Conservation (phyloP, 768 basidiomycete genomes). For the Pulveroboletus sp. region DNA sequence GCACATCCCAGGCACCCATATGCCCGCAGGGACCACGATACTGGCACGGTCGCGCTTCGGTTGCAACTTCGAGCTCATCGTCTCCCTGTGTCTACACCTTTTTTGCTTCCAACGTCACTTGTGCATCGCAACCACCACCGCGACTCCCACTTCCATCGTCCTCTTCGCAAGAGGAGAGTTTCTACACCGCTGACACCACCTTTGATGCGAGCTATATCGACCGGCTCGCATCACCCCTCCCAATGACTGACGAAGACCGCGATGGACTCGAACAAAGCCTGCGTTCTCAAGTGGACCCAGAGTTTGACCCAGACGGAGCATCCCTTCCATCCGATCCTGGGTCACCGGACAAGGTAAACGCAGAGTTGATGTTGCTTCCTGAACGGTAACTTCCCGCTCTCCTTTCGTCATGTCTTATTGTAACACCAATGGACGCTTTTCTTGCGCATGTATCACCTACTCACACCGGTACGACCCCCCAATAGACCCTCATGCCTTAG, state of each 20-base stretch:
- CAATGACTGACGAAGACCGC: conserved; percentile 34
- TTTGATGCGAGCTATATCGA: conserved; percentile 40
- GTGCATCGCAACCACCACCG: conserved; percentile 21
- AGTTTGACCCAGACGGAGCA: conserved; percentile 45
- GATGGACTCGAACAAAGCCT: conserved; percentile 6
- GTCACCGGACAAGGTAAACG: conserved; percentile 40
- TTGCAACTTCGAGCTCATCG: conserved; percentile 14
- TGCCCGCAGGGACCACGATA: conserved; percentile 42
- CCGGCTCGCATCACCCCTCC: conserved; percentile 35
- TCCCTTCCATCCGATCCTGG: conserved; percentile 35
- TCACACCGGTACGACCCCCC: conserved; percentile 10
- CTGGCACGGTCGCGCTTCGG: conserved; percentile 33
- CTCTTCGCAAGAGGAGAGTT: conserved; percentile 17
- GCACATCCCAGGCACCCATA: conserved; percentile 18
- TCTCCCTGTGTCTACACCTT: conserved; percentile 41
- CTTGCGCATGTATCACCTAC: conserved; percentile 17
- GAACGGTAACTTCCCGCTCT: conserved; percentile 36
- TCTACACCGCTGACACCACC: conserved; percentile 21
- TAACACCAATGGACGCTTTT: conserved; percentile 20
- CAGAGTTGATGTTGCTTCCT: conserved; percentile 40
- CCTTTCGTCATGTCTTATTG: conserved; percentile 10
- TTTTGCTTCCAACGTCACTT: conserved; percentile 43
- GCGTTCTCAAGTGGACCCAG: conserved; percentile 16
- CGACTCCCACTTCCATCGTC: not conserved
- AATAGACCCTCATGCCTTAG: not conserved